Evolutionary conservation across 1,284 basidiomycete species (phyloP).

Genomic region (Microbotryomycetes sp.): DNA sequence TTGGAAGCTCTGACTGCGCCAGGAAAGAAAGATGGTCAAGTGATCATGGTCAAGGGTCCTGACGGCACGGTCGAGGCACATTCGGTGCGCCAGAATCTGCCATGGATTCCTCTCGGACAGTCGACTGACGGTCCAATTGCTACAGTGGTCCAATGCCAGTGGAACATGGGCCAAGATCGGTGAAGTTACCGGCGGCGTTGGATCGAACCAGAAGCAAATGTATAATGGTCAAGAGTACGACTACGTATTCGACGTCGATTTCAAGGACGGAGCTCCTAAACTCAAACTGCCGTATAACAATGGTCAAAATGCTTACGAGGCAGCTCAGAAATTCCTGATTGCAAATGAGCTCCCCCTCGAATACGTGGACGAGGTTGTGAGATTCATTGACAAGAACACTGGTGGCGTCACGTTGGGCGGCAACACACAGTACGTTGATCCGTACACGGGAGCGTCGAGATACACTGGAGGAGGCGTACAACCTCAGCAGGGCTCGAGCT

Average conservation of each 20-base stretch:
- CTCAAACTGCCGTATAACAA: slow-evolving; percentile 92
- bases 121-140: too few relatives aligned
- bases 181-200: slow-evolving; percentile 89
- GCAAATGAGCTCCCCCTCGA: slow-evolving; percentile 72
- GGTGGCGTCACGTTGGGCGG: slow-evolving; percentile 60
- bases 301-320: slow-evolving; percentile 81
- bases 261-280: slow-evolving; percentile 84
- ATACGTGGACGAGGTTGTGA: slow-evolving; percentile 85
- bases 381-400: slow-evolving; percentile 91
- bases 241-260: slow-evolving; percentile 97
- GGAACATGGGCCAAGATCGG: slow-evolving; percentile 86
- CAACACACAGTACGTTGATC: slow-evolving; percentile 65
- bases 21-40: slow-evolving; percentile 87
- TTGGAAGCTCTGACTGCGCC: slow-evolving; percentile 61
- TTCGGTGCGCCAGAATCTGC: slow-evolving; percentile 54
- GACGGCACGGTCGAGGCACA: slow-evolving; percentile 75
- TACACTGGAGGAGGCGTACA: slow-evolving; percentile 46
- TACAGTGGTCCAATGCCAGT: slow-evolving; percentile 65
- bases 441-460: slow-evolving; percentile 74
- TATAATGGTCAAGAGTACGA: slow-evolving; percentile 89
- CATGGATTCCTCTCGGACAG: background rate
- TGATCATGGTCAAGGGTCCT: slow-evolving; percentile 73
- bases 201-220: slow-evolving; percentile 76
- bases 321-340: slow-evolving; percentile 82
- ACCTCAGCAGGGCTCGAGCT: background rate